Conservation (phyloP, 345 rosid genomes). For the Aquilaria sinensis region DNA sequence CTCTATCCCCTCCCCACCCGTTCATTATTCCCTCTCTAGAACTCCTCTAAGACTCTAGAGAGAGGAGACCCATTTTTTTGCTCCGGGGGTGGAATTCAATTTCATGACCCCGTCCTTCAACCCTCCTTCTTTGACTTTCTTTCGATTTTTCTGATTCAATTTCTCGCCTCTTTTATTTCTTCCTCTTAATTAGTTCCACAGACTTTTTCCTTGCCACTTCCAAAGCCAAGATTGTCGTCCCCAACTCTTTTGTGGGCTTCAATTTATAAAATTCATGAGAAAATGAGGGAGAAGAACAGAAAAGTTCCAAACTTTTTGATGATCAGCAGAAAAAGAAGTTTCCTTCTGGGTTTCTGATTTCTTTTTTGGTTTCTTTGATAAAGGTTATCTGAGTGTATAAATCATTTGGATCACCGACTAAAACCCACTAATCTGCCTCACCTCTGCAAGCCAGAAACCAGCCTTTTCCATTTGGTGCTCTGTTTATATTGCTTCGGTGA, state of each 20-base stretch:
- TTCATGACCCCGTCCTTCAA: too few relatives aligned
- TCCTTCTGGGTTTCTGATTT: conserved; percentile 13
- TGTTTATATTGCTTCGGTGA: too few relatives aligned
- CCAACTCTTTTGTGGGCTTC: conserved; percentile 6
- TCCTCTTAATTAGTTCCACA: too few relatives aligned
- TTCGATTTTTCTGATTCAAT: background rate
- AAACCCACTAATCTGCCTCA: conserved; percentile 23
- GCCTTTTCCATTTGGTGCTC: background rate
- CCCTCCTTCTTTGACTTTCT: background rate
- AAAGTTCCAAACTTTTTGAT: too few relatives aligned
- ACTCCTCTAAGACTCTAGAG: conserved; percentile 2
- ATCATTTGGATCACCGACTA: conserved; percentile 6
- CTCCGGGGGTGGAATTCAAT: too few relatives aligned
- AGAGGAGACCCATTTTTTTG: conserved; percentile 1
- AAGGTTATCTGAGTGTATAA: background rate
- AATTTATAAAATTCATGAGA: background rate
- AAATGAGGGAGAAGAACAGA: too few relatives aligned
- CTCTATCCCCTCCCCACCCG: too few relatives aligned
- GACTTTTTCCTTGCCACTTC: background rate
- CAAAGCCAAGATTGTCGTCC: conserved; percentile 10
- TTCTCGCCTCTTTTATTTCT: background rate
- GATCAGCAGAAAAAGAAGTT: too few relatives aligned
- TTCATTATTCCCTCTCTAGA: background rate
- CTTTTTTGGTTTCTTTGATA: background rate
- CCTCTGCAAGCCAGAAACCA: background rate